Conservation (phyloP, 2,329 filamentous ascomycete genomes). For the Colletotrichum orbiculare region DNA sequence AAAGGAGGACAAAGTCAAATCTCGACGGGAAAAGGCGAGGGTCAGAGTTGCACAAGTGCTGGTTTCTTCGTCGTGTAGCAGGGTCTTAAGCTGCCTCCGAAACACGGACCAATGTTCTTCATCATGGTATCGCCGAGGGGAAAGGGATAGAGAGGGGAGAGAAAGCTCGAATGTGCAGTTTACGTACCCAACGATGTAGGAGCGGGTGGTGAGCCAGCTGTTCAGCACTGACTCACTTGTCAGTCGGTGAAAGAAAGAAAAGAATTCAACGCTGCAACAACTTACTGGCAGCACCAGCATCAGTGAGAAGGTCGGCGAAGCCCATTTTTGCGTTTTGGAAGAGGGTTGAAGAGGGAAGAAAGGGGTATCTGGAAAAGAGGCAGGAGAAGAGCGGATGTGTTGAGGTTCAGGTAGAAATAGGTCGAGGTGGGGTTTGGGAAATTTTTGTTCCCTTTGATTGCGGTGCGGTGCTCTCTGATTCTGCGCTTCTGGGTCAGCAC, state of each 20-base stretch:
- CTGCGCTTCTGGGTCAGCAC: conserved; percentile 28
- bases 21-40: conserved; percentile 16
- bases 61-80: conserved; percentile 81
- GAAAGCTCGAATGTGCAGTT: background rate
- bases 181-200: conserved; percentile 86
- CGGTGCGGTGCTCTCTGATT: conserved; percentile 35
- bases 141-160: conserved; percentile 4
- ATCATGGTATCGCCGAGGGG: conserved; percentile 65
- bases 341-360: conserved; percentile 38
- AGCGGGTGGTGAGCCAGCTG: conserved; percentile 78
- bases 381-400: conserved; percentile 41
- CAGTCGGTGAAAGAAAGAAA: conserved; percentile 38
- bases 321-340: conserved; percentile 65
- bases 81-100: conserved; percentile 93
- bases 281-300: conserved; percentile 68
- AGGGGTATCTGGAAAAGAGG: conserved; percentile 42
- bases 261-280: conserved; percentile 38
- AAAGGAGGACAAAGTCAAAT: conserved; percentile 12
- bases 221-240: conserved; percentile 69
- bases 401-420: conserved; percentile 38
- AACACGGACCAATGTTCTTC: conserved; percentile 96
- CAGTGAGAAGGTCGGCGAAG: conserved; percentile 75
- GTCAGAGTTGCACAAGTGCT: conserved; percentile 83
- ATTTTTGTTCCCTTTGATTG: conserved; percentile 46
- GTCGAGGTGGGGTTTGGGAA: conserved; percentile 54